Conservation (phyloP, 148 eudicot genomes). For the Rheum nobile region DNA sequence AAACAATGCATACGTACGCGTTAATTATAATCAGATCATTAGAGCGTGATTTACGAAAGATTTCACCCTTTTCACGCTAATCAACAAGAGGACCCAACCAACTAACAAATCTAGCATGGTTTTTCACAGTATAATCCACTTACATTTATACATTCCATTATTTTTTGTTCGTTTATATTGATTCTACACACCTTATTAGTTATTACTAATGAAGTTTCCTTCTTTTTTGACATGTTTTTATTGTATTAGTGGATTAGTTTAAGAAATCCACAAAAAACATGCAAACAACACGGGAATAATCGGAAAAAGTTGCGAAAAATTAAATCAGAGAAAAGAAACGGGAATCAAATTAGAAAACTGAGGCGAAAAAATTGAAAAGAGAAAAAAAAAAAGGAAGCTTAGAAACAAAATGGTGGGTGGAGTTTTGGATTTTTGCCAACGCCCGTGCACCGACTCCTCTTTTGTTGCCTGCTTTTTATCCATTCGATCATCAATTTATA, state of each 20-base stretch:
- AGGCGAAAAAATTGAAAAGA: background rate
- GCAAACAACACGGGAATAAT: background rate
- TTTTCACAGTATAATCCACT: no score
- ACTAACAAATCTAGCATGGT: no score
- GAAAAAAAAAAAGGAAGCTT: background rate
- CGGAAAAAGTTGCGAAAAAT: background rate
- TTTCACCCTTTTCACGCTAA: background rate
- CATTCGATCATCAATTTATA: background rate
- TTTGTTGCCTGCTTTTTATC: background rate
- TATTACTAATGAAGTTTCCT: no score
- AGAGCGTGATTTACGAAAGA: background rate
- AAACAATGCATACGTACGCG: no score
- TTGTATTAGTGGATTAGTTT: no score
- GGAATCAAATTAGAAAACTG: background rate
- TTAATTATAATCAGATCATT: background rate
- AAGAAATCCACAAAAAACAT: background rate
- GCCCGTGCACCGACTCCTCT: slow-evolving; percentile 7
- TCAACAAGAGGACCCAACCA: background rate
- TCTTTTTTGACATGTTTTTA: background rate
- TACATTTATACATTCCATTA: no score
- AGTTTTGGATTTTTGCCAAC: background rate
- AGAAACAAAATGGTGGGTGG: background rate
- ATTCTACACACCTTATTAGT: no score
- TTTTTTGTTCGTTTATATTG: no score
- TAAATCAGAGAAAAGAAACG: background rate